Conservation (phyloP, 2,329 filamentous ascomycete species). For the Thielaviopsis euricoi region DNA sequence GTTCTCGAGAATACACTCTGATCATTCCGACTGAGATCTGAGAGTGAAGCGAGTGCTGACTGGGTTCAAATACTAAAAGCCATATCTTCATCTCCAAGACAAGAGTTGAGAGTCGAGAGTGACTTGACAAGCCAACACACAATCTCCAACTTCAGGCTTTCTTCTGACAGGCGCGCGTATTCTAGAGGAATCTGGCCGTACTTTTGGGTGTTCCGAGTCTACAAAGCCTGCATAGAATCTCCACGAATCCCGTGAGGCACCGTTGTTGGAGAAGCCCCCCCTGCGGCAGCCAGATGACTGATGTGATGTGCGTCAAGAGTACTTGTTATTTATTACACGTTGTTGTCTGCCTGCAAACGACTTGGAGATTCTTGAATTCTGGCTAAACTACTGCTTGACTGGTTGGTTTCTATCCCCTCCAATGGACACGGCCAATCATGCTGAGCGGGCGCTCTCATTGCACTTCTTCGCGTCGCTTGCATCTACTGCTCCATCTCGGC, state of each 20-base stretch:
- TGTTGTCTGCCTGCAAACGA: not conserved
- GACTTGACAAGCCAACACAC: not conserved
- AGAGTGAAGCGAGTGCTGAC: too few species aligned
- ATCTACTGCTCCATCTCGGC: constrained; percentile 25
- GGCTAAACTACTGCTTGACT: not conserved
- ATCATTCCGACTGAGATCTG: too few species aligned
- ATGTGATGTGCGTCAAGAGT: not conserved
- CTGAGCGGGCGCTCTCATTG: too few species aligned
- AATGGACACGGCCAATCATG: too few species aligned
- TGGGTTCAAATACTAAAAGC: not conserved
- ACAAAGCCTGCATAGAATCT: too few species aligned
- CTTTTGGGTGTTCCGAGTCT: too few species aligned
- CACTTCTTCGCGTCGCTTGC: too few species aligned
- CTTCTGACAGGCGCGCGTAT: not conserved
- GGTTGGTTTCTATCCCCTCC: too few species aligned
- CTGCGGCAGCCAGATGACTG: not conserved
- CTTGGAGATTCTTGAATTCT: constrained; percentile 8
- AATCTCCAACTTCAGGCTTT: not conserved
- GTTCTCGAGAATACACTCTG: too few species aligned
- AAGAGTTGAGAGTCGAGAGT: too few species aligned
- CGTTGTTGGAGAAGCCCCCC: not conserved
- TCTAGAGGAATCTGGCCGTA: too few species aligned
- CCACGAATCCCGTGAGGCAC: not conserved
- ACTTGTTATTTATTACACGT: too few species aligned
- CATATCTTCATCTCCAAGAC: not conserved